phyloP scores from a whole-genome alignment of 208 protist genomes.

The Trichomonas vaginalis region DNA sequence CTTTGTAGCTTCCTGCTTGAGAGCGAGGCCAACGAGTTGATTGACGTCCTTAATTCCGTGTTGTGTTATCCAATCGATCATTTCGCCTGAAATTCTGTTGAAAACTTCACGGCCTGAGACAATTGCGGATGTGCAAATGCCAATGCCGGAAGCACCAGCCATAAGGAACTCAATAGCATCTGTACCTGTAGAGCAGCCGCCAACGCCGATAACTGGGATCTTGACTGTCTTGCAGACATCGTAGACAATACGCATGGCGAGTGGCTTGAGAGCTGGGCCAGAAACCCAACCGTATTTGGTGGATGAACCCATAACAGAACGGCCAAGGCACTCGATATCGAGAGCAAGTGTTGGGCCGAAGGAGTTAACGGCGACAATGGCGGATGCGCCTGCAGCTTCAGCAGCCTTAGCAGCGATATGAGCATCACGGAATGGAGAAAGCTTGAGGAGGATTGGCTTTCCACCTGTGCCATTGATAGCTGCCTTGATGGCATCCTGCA shows the following conservation, averaged over 20 bases:
- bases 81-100: background rate
- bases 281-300: background rate
- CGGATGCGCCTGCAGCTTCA: background rate
- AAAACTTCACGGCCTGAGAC: background rate
- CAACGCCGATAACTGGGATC: background rate
- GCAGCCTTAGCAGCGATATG: background rate
- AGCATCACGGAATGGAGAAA: slow-evolving; percentile 12
- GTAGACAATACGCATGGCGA: slow-evolving; percentile 1
- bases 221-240: background rate
- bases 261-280: background rate
- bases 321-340: background rate
- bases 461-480: background rate
- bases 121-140: background rate
- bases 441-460: background rate
- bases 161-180: slow-evolving; percentile 9
- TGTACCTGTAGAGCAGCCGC: background rate
- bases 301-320: background rate
- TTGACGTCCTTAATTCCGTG: background rate
- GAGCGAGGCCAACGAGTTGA: background rate
- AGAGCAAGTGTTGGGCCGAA: background rate
- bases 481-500: background rate
- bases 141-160: background rate
- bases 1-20: background rate
- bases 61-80: background rate
- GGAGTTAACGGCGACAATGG: background rate